phyloP scores from a whole-genome alignment of 148 eudicot species.

The Silene uniflora region DNA sequence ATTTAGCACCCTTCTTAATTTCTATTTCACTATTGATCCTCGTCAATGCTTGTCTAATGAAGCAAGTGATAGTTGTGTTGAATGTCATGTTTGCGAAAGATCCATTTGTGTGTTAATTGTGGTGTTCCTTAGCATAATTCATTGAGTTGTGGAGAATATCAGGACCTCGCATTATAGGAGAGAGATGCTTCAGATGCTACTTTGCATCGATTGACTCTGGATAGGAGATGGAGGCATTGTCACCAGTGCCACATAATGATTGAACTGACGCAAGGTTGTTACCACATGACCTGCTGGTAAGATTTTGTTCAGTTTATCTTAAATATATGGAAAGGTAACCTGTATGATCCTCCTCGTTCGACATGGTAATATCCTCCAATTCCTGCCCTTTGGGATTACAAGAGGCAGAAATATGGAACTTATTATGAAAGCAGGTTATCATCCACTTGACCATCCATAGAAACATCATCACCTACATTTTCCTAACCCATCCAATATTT shows the following conservation, averaged over 20 bases:
- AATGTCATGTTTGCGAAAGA: slow-evolving; percentile 62
- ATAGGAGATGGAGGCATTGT: slow-evolving; percentile 68
- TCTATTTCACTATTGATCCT: slow-evolving; percentile 36
- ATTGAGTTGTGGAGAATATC: slow-evolving; percentile 70
- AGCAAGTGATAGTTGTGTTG: slow-evolving; percentile 46
- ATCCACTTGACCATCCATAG: neutral
- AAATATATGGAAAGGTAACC: neutral
- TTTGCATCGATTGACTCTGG: slow-evolving; percentile 48
- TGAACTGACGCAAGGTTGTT: too few relatives aligned
- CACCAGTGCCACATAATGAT: slow-evolving; percentile 61
- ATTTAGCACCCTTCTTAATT: too few relatives aligned
- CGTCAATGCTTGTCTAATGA: slow-evolving; percentile 47
- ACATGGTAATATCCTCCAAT: neutral
- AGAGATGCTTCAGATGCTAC: slow-evolving; percentile 50
- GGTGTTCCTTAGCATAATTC: slow-evolving; percentile 72
- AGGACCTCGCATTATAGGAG: slow-evolving; percentile 48
- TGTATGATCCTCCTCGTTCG: neutral
- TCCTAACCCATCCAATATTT: neutral
- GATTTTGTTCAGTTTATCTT: slow-evolving; percentile 8
- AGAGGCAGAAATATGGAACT: neutral
- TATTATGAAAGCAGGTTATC: neutral
- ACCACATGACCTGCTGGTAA: slow-evolving; percentile 79
- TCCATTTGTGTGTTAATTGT: slow-evolving; percentile 54
- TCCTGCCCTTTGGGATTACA: neutral
- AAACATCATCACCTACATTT: neutral